Percentiles rank a stretch among this genome's conserved stretches.
Conservation (phyloP, 2,329 filamentous ascomycete species). For the Microsporum audouinii region DNA sequence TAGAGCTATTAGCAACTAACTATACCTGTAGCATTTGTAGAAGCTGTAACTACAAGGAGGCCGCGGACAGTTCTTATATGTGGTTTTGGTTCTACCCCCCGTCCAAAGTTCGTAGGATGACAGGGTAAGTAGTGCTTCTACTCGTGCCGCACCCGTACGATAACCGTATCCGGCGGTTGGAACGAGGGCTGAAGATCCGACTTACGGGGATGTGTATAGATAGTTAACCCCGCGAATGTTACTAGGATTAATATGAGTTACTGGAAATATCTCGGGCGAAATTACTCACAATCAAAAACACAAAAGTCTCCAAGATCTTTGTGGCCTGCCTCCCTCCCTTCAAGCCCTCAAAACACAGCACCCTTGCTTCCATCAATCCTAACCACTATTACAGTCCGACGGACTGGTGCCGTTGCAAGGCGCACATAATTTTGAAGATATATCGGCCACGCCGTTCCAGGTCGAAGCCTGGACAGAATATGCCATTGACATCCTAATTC, state of each 20-base stretch:
- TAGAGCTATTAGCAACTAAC: neutral
- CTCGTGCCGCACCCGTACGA: neutral
- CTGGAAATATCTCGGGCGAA: neutral
- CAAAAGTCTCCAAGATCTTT: neutral
- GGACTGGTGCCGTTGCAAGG: neutral
- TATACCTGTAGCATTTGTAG: neutral
- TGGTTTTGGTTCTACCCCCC: neutral
- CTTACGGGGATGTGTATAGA: neutral
- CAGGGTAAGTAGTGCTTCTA: neutral
- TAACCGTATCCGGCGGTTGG: neutral
- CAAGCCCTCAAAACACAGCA: neutral
- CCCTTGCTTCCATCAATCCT: neutral
- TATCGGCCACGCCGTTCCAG: slow-evolving; percentile 29
- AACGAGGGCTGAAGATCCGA: neutral
- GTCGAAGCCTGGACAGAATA: slow-evolving; percentile 37
- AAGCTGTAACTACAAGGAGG: neutral
- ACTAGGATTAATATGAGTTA: neutral
- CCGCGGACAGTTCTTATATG: neutral
- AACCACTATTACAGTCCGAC: neutral
- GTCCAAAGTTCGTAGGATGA: neutral
- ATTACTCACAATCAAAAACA: neutral
- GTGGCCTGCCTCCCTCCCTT: neutral
- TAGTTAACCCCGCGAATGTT: neutral
- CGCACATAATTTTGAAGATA: neutral
- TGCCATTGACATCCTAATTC: slow-evolving; percentile 27